Percentiles rank a stretch among this genome's conserved stretches.
Conservation (phyloP, 78 protist species). For the Anaeramoeba flamelloides region DNA sequence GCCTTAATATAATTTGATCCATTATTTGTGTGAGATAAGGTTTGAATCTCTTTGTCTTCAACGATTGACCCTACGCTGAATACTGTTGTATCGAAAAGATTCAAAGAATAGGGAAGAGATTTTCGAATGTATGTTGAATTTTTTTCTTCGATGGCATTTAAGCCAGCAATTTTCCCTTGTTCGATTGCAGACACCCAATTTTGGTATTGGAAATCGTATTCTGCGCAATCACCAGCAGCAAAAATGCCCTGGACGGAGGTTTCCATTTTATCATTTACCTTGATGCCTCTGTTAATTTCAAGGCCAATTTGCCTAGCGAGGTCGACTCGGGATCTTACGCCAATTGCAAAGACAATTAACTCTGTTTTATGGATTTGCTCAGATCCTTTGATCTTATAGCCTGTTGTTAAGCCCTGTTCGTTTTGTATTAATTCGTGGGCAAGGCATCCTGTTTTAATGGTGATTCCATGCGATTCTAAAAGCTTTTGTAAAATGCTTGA, state of each 20-base stretch:
- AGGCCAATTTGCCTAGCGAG: background rate
- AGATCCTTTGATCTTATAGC: background rate
- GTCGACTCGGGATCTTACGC: background rate
- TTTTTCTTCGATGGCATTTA: background rate
- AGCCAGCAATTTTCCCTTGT: constrained; percentile 1
- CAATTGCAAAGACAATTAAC: background rate
- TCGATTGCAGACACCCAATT: background rate
- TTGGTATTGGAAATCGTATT: background rate
- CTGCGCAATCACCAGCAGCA: constrained; percentile 9
- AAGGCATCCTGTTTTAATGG: background rate
- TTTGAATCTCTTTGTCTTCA: no score
- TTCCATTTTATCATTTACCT: background rate
- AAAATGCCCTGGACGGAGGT: background rate
- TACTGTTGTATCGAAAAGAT: background rate
- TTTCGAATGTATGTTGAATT: background rate
- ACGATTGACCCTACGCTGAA: background rate
- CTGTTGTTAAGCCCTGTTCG: background rate
- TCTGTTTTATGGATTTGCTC: background rate
- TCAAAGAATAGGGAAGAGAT: background rate
- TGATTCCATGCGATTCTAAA: background rate
- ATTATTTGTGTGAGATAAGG: no score
- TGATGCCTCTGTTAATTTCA: background rate
- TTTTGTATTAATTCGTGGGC: background rate
- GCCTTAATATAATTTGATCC: no score
- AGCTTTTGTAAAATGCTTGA: background rate